Conservation (phyloP, 2,329 filamentous ascomycete species). For the Pseudocercospora fijiensis region DNA sequence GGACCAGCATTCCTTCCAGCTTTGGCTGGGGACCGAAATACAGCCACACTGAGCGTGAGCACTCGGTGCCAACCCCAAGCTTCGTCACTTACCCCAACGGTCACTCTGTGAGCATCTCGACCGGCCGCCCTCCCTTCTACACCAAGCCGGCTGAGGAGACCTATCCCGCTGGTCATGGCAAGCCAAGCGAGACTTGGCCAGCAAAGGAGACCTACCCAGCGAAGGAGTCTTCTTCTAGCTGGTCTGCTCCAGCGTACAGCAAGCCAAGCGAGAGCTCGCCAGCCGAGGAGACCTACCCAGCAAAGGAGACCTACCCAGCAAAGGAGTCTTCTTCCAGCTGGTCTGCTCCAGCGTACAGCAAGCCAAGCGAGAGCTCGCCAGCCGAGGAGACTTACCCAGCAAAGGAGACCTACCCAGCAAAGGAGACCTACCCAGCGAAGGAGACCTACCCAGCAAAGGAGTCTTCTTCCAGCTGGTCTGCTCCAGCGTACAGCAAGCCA, state of each 20-base stretch:
- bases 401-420: neutral
- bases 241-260: neutral
- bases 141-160: neutral
- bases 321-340: slow-evolving; percentile 5
- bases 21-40: neutral
- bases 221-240: neutral
- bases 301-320: neutral
- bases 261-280: neutral
- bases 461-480: slow-evolving; percentile 7
- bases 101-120: slow-evolving; percentile 3
- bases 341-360: too few species aligned
- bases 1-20: slow-evolving; percentile 9
- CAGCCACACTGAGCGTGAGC: neutral
- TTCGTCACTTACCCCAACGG: slow-evolving; percentile 1
- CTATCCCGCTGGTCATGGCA: neutral
- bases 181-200: slow-evolving; percentile 4
- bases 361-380: neutral
- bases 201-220: slow-evolving; percentile 4
- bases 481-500: slow-evolving; percentile 8
- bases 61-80: neutral
- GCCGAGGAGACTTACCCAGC: neutral
- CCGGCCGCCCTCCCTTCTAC: slow-evolving; percentile 4
- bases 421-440: neutral
- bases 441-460: slow-evolving; percentile 5
- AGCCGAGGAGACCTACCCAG: neutral